phyloP scores from a whole-genome alignment of 2,329 filamentous ascomycete genomes.

The Chrysoporthe cubensis region DNA sequence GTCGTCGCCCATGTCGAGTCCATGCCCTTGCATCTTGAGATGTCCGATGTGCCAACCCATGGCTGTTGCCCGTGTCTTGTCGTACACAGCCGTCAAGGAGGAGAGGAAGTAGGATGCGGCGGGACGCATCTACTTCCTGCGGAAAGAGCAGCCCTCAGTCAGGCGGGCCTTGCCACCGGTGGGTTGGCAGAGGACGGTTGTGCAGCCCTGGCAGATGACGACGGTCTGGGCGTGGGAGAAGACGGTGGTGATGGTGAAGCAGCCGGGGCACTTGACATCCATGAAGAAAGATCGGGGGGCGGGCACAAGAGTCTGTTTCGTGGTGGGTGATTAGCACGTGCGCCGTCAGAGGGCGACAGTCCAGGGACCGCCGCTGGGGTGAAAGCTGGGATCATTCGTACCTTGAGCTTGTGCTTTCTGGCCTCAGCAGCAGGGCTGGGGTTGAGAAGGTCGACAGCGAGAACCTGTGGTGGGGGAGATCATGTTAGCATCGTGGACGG shows the following conservation, averaged over 20 bases:
- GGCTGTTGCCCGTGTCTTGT: conserved; percentile 47
- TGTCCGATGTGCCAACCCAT: conserved; percentile 56
- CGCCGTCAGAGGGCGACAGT: not conserved
- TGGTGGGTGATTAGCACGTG: conserved; percentile 9
- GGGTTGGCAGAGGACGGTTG: conserved; percentile 98
- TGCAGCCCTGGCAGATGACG: conserved; percentile 99
- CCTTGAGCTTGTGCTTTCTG: conserved; percentile 99
- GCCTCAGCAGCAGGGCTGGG: conserved; percentile 96
- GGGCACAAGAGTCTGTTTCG: conserved; percentile 81
- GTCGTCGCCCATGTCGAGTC: conserved; percentile 52
- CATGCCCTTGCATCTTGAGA: conserved; percentile 52
- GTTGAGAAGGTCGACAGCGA: conserved; percentile 99
- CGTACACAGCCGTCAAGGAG: conserved; percentile 52
- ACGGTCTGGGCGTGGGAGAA: conserved; percentile 99
- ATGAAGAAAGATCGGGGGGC: conserved; percentile 99
- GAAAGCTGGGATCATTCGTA: conserved; percentile 50
- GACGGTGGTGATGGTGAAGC: conserved; percentile 99
- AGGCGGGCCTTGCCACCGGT: conserved; percentile 99
- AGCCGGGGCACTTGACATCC: conserved; percentile 99
- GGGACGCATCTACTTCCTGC: conserved; percentile 87
- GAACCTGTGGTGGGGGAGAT: conserved; percentile 70
- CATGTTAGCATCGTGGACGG: conserved; percentile 49
- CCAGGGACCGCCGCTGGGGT: conserved; percentile 18
- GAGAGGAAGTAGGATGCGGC: conserved; percentile 44
- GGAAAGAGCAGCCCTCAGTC: conserved; percentile 99